Evolutionary conservation across 1,139 yeast genomes (phyloP).

Genomic region (Arxiozyma telluris): DNA sequence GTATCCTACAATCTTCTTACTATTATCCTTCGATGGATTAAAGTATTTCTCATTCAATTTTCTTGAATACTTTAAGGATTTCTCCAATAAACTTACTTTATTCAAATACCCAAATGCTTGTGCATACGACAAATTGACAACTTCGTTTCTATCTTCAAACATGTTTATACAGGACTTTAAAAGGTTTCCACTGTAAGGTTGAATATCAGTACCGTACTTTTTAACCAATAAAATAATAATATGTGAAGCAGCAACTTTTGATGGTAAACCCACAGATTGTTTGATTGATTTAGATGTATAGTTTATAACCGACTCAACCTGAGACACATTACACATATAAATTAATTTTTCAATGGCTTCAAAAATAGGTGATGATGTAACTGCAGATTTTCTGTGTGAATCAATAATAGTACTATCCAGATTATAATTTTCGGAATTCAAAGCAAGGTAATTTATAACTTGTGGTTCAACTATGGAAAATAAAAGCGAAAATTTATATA

Average conservation of each 20-base stretch:
- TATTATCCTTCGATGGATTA: conserved; percentile 40
- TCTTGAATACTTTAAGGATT: conserved; percentile 47
- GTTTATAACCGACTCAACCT: conserved; percentile 46
- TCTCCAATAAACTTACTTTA: conserved; percentile 49
- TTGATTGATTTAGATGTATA: conserved; percentile 42
- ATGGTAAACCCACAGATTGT: conserved; percentile 78
- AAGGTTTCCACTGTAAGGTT: conserved; percentile 56
- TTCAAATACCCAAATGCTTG: conserved; percentile 73
- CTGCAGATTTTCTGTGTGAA: conserved; percentile 61
- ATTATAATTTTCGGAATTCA: conserved; percentile 85
- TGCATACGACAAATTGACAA: conserved; percentile 71
- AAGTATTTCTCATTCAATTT: conserved; percentile 53
- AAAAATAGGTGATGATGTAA: conserved; percentile 83
- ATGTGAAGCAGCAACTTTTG: conserved; percentile 81
- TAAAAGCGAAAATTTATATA: conserved; percentile 58
- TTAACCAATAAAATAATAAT: conserved; percentile 58
- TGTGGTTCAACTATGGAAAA: conserved; percentile 92
- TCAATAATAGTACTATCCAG: conserved; percentile 65
- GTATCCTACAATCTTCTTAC: conserved; percentile 46
- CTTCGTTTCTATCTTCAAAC: conserved; percentile 59
- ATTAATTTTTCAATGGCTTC: conserved; percentile 70
- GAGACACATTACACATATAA: conserved; percentile 44
- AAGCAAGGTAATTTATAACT: conserved; percentile 70
- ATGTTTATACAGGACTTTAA: conserved; percentile 51
- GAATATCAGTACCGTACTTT: conserved; percentile 45